These are phyloP conservation scores for Alternaria arbusti DNA, from an alignment of 2,329 filamentous ascomycete genomes.

Conservation along the genomic window DNA sequence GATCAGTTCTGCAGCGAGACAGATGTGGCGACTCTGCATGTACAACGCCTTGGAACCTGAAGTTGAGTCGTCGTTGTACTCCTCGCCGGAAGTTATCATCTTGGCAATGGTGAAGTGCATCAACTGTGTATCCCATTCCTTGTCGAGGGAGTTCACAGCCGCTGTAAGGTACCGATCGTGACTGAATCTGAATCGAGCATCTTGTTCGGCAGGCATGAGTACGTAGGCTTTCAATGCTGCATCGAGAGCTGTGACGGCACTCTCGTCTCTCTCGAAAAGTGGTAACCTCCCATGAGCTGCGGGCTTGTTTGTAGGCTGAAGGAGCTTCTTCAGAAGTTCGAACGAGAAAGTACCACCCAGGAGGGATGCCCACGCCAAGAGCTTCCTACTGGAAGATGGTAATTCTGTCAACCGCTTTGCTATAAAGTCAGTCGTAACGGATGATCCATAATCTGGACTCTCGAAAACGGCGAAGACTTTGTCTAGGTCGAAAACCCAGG, in stretches of 20 bases:
- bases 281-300: conserved; percentile 55
- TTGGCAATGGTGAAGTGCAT: conserved; percentile 94
- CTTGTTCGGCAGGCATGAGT: conserved; percentile 79
- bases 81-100: conserved; percentile 75
- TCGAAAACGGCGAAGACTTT: conserved; percentile 85
- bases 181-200: conserved; percentile 84
- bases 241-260: conserved; percentile 80
- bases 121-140: conserved; percentile 56
- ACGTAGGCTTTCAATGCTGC: conserved; percentile 80
- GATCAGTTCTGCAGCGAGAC: conserved; percentile 77
- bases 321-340: conserved; percentile 74
- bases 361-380: conserved; percentile 86
- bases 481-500: conserved; percentile 84
- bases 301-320: conserved; percentile 70
- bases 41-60: conserved; percentile 62
- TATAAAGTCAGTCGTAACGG: conserved; percentile 83
- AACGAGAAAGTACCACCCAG: conserved; percentile 86
- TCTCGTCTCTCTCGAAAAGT: conserved; percentile 64
- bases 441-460: conserved; percentile 77
- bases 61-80: conserved; percentile 62
- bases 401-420: conserved; percentile 78
- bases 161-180: conserved; percentile 88
- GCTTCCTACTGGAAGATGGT: conserved; percentile 73
- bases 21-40: conserved; percentile 80
- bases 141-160: conserved; percentile 66